Evolutionary conservation across 2,329 filamentous ascomycete species (phyloP), one percentile per base, ranked within the genome.

Genomic region (Lecanicillium sp.): DNA sequence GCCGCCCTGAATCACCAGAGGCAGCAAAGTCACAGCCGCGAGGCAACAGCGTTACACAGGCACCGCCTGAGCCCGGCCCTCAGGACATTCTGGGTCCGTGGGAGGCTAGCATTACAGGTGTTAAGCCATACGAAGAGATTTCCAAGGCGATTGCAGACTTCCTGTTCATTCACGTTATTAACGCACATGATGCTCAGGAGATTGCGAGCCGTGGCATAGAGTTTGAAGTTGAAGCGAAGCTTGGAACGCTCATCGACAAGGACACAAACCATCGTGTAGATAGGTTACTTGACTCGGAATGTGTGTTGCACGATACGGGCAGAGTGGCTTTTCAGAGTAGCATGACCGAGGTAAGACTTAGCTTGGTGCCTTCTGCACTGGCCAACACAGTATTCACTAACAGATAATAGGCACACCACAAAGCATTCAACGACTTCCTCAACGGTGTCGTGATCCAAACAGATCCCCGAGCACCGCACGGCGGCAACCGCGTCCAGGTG

Each of bases 181-280:
- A 72, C 37, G 78, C 79, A 44, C 68, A 74, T n/a, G 77, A 85
- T 47, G 69, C 80, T 28, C 72, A 72, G 22, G 78, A 84, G 48
- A 74, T 84, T 15, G 61, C 67, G 13, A 73, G 74, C 37, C 71
- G 75, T 13, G 79, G 78, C 6, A 81, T 88, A 12, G 75, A 87
- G 44, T 80, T 96, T 38, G 92, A 98, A 61, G 85, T 98, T 39
- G 92, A 98, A 64, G 92, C 88, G 9, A 97, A 97, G 60, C 69
- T 97, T 34, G 92, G 92, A 14, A 82, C 79, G 18, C 71, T 97
- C 12, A 76, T 90, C 41, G 81, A 87, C 57, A 79, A 78, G 54
- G 75, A 81, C 44, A 84, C 78, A 6, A 77, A 82, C 41, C 70
- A 80, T 33, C 74, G 87, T n/a, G 65, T 89, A 18, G 65, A 73